phyloP scores from a whole-genome alignment of 169 alveolate genomes.

The Plasmodium vivax region DNA sequence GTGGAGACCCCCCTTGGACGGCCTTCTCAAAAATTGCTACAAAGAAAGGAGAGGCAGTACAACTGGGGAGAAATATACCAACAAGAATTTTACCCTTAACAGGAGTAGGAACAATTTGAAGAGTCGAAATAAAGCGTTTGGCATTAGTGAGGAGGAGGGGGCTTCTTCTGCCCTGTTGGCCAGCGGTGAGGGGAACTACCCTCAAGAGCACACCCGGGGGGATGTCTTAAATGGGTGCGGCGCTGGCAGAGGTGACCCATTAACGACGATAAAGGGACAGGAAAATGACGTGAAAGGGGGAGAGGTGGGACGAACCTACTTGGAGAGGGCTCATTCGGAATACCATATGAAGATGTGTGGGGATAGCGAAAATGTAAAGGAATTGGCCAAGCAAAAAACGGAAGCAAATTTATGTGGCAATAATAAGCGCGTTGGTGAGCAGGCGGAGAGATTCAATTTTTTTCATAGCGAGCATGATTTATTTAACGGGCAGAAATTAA shows the following conservation, averaged over 20 bases:
- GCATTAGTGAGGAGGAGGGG: background rate
- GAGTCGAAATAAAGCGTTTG: background rate
- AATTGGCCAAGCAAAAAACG: background rate
- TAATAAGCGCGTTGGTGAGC: background rate
- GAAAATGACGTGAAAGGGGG: background rate
- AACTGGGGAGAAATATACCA: background rate
- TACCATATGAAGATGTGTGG: background rate
- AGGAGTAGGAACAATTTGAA: background rate
- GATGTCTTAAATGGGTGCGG: background rate
- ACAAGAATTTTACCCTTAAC: background rate
- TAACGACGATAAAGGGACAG: background rate
- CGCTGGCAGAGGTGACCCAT: background rate
- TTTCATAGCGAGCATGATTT: conserved; percentile 43
- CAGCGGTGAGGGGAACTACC: background rate
- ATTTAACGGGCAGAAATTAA: conserved; percentile 6
- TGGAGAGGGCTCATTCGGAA: background rate
- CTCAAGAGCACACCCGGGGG: background rate
- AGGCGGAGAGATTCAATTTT: conserved; percentile 7
- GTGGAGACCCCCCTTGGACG: background rate
- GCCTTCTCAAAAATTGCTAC: background rate
- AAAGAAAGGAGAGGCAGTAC: background rate
- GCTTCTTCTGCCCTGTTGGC: background rate
- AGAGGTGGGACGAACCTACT: background rate
- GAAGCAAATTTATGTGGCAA: background rate
- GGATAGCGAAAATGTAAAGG: conserved; percentile 9